Conservation (phyloP, 2,329 filamentous ascomycete species). For the Ceratocystis cacaofunesta region DNA sequence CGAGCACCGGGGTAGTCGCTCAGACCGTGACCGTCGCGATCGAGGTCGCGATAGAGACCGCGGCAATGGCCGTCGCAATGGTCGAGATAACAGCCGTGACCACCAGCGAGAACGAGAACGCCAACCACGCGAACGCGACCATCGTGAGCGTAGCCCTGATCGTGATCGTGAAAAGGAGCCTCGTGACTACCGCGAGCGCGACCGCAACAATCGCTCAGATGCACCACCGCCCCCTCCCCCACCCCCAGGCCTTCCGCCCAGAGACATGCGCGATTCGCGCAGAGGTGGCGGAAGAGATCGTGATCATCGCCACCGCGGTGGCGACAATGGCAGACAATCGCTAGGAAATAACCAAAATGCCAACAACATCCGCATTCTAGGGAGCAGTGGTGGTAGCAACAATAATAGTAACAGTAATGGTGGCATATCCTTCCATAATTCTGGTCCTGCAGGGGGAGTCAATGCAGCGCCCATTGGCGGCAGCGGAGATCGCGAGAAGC, state of each 20-base stretch:
- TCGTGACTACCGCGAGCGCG: slow-evolving; percentile 30
- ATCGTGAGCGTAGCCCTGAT: slow-evolving; percentile 33
- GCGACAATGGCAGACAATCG: slow-evolving; percentile 2
- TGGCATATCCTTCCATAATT: neutral
- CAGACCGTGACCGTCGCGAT: slow-evolving; percentile 32
- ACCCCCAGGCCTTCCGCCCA: slow-evolving; percentile 16
- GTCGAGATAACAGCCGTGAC: slow-evolving; percentile 36
- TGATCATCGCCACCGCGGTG: slow-evolving; percentile 13
- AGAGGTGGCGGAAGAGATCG: slow-evolving; percentile 17
- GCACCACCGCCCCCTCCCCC: slow-evolving; percentile 18
- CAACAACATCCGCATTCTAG: slow-evolving; percentile 13
- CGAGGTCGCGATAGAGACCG: slow-evolving; percentile 24
- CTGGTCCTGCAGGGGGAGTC: slow-evolving; percentile 11
- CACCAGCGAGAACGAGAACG: slow-evolving; percentile 30
- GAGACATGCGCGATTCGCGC: slow-evolving; percentile 20
- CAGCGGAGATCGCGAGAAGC: slow-evolving; percentile 24
- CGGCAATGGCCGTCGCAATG: slow-evolving; percentile 26
- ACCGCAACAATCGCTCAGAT: slow-evolving; percentile 24
- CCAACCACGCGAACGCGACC: slow-evolving; percentile 24
- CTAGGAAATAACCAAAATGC: neutral
- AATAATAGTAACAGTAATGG: neutral
- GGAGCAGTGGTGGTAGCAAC: neutral
- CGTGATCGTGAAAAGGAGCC: slow-evolving; percentile 36
- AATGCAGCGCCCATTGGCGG: slow-evolving; percentile 19
- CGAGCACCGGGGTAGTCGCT: slow-evolving; percentile 28